Evolutionary conservation across 176 grass and related monocot species (phyloP).

Genomic region (Tillandsia fasciculata): DNA sequence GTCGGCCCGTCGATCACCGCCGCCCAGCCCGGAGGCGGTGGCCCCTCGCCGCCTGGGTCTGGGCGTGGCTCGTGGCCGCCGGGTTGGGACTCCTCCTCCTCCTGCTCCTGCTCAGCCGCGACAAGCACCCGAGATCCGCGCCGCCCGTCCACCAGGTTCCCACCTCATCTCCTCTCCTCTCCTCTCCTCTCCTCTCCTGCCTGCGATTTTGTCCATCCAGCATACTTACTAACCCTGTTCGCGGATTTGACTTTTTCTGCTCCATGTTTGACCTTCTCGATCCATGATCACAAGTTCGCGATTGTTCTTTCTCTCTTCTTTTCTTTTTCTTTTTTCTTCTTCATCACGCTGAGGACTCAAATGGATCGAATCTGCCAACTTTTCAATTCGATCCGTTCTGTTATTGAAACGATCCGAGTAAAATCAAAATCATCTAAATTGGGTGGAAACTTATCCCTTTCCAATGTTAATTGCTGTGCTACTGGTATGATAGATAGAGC

Average conservation of each 20-base stretch:
- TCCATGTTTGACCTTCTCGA: not conserved
- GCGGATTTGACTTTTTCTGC: not conserved
- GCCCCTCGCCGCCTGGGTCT: constrained; percentile 38
- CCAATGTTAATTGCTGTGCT: too few relatives aligned
- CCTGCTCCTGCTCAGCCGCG: constrained; percentile 19
- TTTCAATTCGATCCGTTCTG: constrained; percentile 18
- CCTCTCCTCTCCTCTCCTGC: not conserved
- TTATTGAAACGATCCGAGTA: not conserved
- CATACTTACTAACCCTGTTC: not conserved
- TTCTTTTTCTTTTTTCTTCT: constrained; percentile 29
- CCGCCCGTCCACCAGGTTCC: constrained; percentile 12
- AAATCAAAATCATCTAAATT: too few relatives aligned
- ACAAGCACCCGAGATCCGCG: constrained; percentile 23
- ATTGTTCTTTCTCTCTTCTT: constrained; percentile 37
- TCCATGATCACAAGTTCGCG: not conserved
- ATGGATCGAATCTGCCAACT: constrained; percentile 12
- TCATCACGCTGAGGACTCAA: constrained; percentile 22
- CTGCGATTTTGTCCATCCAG: not conserved
- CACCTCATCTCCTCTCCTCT: not conserved
- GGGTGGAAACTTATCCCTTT: too few relatives aligned
- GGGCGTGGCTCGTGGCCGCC: constrained; percentile 29
- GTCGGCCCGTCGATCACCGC: constrained; percentile 41
- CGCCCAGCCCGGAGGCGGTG: constrained; percentile 58
- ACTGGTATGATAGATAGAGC: too few relatives aligned
- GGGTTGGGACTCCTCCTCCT: constrained; percentile 19